Conservation (phyloP, 176 grass and related monocot genomes). For the Chrysopogon serrulatus region DNA sequence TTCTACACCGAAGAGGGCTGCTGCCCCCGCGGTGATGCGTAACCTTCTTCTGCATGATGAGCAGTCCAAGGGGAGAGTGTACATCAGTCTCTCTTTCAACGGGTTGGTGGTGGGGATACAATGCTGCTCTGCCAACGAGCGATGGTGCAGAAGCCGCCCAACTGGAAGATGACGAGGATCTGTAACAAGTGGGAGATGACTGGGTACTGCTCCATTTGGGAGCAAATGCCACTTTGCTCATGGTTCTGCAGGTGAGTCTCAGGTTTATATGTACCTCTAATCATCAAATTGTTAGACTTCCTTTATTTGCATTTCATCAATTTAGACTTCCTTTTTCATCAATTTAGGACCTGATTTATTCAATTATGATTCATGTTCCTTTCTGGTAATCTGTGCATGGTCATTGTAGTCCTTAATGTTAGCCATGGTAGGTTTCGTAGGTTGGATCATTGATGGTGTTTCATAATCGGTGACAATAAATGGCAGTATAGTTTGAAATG, state of each 20-base stretch:
- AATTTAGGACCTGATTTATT: not conserved
- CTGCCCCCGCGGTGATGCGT: constrained; percentile 80
- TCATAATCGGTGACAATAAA: not conserved
- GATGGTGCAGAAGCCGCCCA: constrained; percentile 65
- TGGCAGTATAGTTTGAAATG: not conserved
- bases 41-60: constrained; percentile 98
- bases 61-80: constrained; percentile 95
- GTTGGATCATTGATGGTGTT: not conserved
- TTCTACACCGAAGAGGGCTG: constrained; percentile 98
- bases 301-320: no score
- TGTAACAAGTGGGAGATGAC: constrained; percentile 99
- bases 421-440: not conserved
- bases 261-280: not conserved
- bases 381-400: not conserved
- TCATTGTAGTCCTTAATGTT: not conserved
- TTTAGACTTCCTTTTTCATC: not conserved
- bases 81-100: constrained; percentile 69
- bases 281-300: not conserved
- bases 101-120: constrained; percentile 52
- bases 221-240: constrained; percentile 98
- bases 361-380: not conserved
- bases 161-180: constrained; percentile 98
- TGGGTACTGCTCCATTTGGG: constrained; percentile 94
- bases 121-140: constrained; percentile 8
- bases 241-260: constrained; percentile 71